Base-by-base conservation (phyloP, 768 basidiomycete genomes). In the Mycena metata region DNA sequence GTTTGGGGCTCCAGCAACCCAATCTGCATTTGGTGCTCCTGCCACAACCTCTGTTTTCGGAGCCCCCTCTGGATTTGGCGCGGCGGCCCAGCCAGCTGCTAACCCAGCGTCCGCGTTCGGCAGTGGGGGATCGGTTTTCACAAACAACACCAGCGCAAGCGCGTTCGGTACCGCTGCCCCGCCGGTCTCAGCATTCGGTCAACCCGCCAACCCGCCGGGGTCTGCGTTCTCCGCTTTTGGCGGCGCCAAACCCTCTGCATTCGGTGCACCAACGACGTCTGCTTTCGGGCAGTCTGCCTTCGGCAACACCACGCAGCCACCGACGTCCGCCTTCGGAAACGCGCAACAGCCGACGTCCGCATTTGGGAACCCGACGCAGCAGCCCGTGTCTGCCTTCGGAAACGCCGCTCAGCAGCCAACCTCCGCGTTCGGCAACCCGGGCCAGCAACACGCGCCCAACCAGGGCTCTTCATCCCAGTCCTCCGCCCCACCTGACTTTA, bases 51-150 rank as follows among this genome's bases (percentile, higher is more conserved):
- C 67, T 21, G 67, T 36, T 11, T 68, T 68, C 36, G 66, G 66
- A 41, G 45, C 62, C 63, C 75, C 63, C 73, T 66, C 84, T 45
- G 74, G 77, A 8, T 86, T 87, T 63, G 85, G 84, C 16, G 54
- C 72, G 17, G 26, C 11, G 39, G 16, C 54, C 24, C 55, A 57
- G 55, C 51, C 51, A n/a, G 33, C 57, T 46, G 43, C 57, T 46
- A 46, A 17, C 21, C 54, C 46, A 26, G 16, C 46, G 2, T 49
- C 41, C 30, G 59, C 66, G 7, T 67, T 67, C 19, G 59, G 52
- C 3, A 51, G 26, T 46, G 47, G 52, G n/a, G 50, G 36, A 26
- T 67, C 66, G 1, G 52, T n/a, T 10, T 69, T 51, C 26, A 33
- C 57, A 19, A 52, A 58, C 39, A 59, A 54, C 43, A 15, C 42